Evolutionary conservation across 345 rosid species (phyloP), one percentile per base, ranked within the genome.

Genomic region (Camelina sativa): DNA sequence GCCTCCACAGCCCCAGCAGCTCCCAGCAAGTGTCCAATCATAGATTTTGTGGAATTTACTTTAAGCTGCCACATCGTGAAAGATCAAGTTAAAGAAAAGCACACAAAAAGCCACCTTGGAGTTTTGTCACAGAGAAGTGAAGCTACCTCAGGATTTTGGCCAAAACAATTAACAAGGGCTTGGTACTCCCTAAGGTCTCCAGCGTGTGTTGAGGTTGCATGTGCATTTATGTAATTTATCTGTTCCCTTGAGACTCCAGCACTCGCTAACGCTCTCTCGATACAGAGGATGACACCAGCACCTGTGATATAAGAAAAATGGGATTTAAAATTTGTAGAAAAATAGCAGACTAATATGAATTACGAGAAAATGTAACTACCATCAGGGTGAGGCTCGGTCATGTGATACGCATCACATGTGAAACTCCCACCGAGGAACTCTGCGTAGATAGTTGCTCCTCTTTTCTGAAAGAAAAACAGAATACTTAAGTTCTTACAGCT

Each of bases 1-100:
- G 98, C 97, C 81, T 94, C 98, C 64, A 91, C 97, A 0, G 89
- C 96, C 70, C 98, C 98, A 73, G 97, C 87, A 63, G 96, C 98
- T 63, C 98, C 98, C 43, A 94, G 79, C 69, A 90, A 73, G 85
- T 94, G 98, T 48, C 98, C 98, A 11, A 86, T 88, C 98, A 94
- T 90, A 37, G 97, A 94, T 76, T 91, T 94, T 32, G 98, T 91
- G 62, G 98, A 88, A 74, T 94, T 94, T 73, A 94, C 84, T 74
- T 73, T 87, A 65, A 94, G 69, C 98, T 94, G 84, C 47, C 69
- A 75, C 43, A 76, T 44, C 5, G 37, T 12, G 50, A 35, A 55
- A 59, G 72, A 71, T 54, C 41, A 71, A 37, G 19, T 80, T 78
- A 38, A 74, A 71, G n/a, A 52, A 63, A 48, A 34, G 1, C 11